These are phyloP conservation scores for Ophiostoma perfectum DNA, from an alignment of 2,329 filamentous ascomycete species.

Conservation along the genomic window DNA sequence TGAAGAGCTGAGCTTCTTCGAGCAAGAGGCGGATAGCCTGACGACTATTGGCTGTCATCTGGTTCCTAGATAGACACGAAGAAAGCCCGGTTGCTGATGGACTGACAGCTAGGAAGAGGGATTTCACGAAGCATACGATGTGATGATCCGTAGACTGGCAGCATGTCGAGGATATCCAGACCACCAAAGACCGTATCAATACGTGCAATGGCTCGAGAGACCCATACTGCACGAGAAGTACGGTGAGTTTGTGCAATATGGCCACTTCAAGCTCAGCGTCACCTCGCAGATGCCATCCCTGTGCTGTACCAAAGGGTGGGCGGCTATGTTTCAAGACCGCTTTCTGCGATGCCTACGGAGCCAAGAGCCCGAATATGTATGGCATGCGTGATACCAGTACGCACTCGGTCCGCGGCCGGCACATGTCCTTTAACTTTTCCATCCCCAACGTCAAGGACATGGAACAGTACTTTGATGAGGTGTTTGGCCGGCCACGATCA, in stretches of 20 bases:
- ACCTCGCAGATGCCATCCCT: conserved; percentile 31
- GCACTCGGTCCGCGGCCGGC: conserved; percentile 29
- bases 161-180: too few relatives aligned
- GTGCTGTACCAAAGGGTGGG: conserved; percentile 28
- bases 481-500: conserved; percentile 22
- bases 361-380: conserved; percentile 34
- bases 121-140: too few relatives aligned
- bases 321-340: conserved; percentile 33
- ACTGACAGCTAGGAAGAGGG: too few relatives aligned
- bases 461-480: conserved; percentile 34
- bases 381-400: conserved; percentile 32
- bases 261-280: conserved; percentile 32
- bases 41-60: not conserved
- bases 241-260: conserved; percentile 31
- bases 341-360: conserved; percentile 35
- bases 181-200: too few relatives aligned
- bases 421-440: conserved; percentile 35
- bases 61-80: not conserved
- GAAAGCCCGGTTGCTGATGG: not conserved
- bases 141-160: too few relatives aligned
- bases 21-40: not conserved
- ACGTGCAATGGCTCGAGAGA: conserved; percentile 28
- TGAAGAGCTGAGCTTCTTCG: not conserved
- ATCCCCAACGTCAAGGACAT: conserved; percentile 34
- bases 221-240: conserved; percentile 30